phyloP scores from a whole-genome alignment of 2,329 filamentous ascomycete genomes.

The Exophiala xenobiotica region DNA sequence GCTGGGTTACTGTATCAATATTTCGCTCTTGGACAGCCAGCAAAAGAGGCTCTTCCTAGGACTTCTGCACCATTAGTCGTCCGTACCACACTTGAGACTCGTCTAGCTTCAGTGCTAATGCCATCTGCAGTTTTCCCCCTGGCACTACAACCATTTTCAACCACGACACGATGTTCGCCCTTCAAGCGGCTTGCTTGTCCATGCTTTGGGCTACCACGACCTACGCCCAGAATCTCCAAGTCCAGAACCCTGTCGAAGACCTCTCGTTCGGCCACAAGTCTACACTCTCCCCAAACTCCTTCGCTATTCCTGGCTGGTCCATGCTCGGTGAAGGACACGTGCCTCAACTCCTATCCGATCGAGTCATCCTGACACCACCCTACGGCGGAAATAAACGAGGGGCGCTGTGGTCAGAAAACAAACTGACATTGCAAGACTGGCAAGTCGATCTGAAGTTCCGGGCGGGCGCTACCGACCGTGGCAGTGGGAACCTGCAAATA shows the following conservation, averaged over 20 bases:
- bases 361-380: conserved; percentile 85
- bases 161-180: conserved; percentile 18
- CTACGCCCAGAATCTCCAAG: conserved; percentile 13
- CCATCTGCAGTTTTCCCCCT: background rate
- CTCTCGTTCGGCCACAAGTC: conserved; percentile 31
- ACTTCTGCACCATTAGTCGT: conserved; percentile 1
- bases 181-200: conserved; percentile 8
- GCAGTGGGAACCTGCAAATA: conserved; percentile 84
- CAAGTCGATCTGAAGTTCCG: conserved; percentile 82
- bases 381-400: conserved; percentile 82
- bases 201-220: conserved; percentile 16
- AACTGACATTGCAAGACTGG: conserved; percentile 63
- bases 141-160: too few species aligned
- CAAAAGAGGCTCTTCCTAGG: conserved; percentile 11
- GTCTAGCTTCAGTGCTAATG: background rate
- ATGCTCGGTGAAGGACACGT: conserved; percentile 55
- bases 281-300: conserved; percentile 60
- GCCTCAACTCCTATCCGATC: conserved; percentile 74
- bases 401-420: conserved; percentile 72
- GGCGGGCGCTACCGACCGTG: conserved; percentile 78
- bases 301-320: conserved; percentile 57
- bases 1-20: conserved; percentile 28
- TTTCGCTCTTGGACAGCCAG: conserved; percentile 21
- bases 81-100: background rate
- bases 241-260: conserved; percentile 26